Percentiles rank a stretch among this genome's conserved stretches.
Conservation (phyloP, 805 yeast genomes). For the Candida sithepensis region DNA sequence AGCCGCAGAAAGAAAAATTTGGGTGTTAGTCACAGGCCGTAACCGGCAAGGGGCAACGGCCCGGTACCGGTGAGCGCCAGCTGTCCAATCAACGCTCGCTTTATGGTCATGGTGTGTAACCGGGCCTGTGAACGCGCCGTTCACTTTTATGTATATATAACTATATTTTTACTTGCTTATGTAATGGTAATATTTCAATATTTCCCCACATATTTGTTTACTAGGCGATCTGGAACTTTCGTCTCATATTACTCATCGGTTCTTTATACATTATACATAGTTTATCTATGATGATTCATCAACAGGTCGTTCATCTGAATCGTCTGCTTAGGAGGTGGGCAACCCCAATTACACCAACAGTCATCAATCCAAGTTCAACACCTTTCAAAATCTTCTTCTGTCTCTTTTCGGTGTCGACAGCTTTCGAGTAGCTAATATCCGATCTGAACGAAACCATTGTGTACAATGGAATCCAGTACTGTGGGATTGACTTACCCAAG, state of each 20-base stretch:
- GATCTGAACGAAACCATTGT: constrained; percentile 89
- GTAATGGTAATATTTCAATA: too few relatives aligned
- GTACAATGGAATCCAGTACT: constrained; percentile 79
- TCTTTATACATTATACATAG: too few relatives aligned
- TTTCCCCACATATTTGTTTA: too few relatives aligned
- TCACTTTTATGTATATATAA: neutral
- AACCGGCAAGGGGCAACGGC: neutral
- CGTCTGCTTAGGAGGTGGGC: constrained; percentile 6
- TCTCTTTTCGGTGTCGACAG: constrained; percentile 48
- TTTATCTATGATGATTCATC: too few relatives aligned
- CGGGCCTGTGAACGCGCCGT: neutral
- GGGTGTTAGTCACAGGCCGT: neutral
- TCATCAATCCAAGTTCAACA: constrained; percentile 19
- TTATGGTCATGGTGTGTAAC: neutral
- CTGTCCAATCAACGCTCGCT: neutral
- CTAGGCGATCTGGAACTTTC: too few relatives aligned
- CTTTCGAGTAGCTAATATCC: constrained; percentile 74
- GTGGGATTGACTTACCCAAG: constrained; percentile 56
- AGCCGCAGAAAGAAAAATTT: neutral
- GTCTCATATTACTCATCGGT: too few relatives aligned
- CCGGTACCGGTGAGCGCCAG: neutral
- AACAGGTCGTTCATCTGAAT: neutral
- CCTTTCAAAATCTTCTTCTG: constrained; percentile 50
- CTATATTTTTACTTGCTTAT: neutral
- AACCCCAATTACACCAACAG: constrained; percentile 10